phyloP scores from a whole-genome alignment of 2,329 filamentous ascomycete genomes.

The Endothia cerciana region DNA sequence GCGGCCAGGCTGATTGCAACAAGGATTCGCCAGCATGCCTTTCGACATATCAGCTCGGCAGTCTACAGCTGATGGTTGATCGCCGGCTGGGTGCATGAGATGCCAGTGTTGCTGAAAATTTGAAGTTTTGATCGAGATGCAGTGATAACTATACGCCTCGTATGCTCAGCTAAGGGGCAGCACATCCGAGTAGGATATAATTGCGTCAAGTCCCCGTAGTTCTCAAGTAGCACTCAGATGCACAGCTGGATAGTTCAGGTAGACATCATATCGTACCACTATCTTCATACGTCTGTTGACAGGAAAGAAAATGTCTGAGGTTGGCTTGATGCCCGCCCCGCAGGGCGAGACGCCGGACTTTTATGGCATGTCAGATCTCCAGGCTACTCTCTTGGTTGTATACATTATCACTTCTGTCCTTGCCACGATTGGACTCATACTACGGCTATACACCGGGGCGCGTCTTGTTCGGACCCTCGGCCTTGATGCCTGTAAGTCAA shows the following conservation, averaged over 20 bases:
- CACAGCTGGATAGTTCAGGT: not conserved
- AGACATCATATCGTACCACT: not conserved
- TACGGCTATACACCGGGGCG: constrained; percentile 24
- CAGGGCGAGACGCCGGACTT: constrained; percentile 19
- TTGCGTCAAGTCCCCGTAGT: not conserved
- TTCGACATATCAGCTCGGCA: constrained; percentile 1
- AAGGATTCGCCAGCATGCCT: not conserved
- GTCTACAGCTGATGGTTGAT: not conserved
- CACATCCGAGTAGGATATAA: not conserved
- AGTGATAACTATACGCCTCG: not conserved
- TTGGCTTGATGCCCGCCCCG: constrained; percentile 24
- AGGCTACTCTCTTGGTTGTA: constrained; percentile 22
- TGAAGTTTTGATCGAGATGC: not conserved
- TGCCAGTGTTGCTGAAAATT: not conserved
- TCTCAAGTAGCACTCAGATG: not conserved
- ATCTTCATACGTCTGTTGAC: not conserved
- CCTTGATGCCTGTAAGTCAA: constrained; percentile 26
- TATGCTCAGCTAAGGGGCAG: not conserved
- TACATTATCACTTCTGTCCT: constrained; percentile 24
- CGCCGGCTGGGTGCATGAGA: not conserved
- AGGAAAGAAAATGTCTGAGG: constrained; percentile 17
- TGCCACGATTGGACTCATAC: constrained; percentile 18
- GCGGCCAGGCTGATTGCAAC: not conserved
- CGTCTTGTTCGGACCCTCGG: constrained; percentile 23
- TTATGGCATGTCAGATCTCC: constrained; percentile 23